Conservation (phyloP, 208 protist genomes). For the Endotrypanum monterogeii region DNA sequence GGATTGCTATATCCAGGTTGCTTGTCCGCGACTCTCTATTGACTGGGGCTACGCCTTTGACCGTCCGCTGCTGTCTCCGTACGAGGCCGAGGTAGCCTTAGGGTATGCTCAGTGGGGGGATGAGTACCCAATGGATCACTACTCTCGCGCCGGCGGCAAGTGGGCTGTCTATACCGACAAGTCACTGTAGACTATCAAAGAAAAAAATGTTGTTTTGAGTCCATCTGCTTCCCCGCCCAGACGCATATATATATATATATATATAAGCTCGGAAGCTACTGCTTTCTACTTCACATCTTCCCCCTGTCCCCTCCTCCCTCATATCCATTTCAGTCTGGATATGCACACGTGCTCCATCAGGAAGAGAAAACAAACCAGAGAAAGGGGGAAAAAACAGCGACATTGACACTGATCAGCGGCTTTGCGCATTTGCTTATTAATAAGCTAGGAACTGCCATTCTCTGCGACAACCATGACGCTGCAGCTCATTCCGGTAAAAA, state of each 20-base stretch:
- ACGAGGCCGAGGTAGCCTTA: conserved; percentile 96
- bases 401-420: background rate
- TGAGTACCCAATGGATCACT: conserved; percentile 98
- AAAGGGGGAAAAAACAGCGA: background rate
- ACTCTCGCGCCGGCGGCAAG: conserved; percentile 91
- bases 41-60: conserved; percentile 99
- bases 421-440: background rate
- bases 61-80: conserved; percentile 96
- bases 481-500: background rate
- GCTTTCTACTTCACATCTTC: background rate
- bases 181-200: conserved; percentile 30
- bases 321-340: background rate
- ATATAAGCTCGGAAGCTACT: too few species aligned
- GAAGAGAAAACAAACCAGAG: background rate
- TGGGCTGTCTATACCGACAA: conserved; percentile 96
- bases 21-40: conserved; percentile 98
- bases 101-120: conserved; percentile 80
- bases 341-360: background rate
- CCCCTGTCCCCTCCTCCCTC: background rate
- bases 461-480: background rate
- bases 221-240: background rate
- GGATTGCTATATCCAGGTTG: conserved; percentile 97
- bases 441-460: background rate
- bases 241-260: too few species aligned
- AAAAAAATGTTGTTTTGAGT: background rate